Evolutionary conservation across 345 rosid genomes (phyloP), one percentile per base, ranked within the genome.

Genomic region (Odontarrhena argentea): DNA sequence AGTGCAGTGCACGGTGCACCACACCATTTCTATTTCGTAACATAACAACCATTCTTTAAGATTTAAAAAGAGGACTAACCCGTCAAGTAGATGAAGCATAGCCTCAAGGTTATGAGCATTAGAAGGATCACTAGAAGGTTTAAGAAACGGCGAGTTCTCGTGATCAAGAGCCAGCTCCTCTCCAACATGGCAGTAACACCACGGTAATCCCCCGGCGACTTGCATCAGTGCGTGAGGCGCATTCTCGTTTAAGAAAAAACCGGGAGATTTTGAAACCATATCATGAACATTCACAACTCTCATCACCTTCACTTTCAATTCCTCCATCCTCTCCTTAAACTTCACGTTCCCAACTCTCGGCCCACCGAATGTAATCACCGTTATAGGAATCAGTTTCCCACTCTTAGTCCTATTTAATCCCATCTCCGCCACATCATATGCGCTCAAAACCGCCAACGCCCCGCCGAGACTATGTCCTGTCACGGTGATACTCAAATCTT

Each of bases 401-500:
- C 69, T 84, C 10, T 26, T 37, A 67, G 42, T 65, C 74, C 72
- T 58, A 5, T 87, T 82, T 12, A 89, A 12, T 2, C 89, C 82
- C 8, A 89, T 80, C 75, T 89, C 93, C 9, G 70, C 91, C 0
- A 92, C 69, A 35, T 89, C 96, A 60, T 82, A 89, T 12, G 96
- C 96, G 57, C 91, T 89, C 4, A 92, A 51, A 9, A 89, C 63
- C 2, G 93, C 98, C 60, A 89, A 32, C 24, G 98, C 96, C 10
- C 87, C 77, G 12, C 98, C 98, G 3, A 89, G 58, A 15, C 98
- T 92, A 62, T 92, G 98, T 0, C 98, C 98, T 0, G 96, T 83
- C 9, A 89, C 63, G 0, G 96, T 89, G 25, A 92, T 82, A 82
- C 96, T 92, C 1, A 85, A 7, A 30, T 85, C 91, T 8, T 80